A percentile compares a stretch with the other conserved stretches of the same genome.
These are phyloP conservation scores for Volvox reticuliferus DNA, from an alignment of 139 green algal genomes.

Conservation along the genomic window DNA sequence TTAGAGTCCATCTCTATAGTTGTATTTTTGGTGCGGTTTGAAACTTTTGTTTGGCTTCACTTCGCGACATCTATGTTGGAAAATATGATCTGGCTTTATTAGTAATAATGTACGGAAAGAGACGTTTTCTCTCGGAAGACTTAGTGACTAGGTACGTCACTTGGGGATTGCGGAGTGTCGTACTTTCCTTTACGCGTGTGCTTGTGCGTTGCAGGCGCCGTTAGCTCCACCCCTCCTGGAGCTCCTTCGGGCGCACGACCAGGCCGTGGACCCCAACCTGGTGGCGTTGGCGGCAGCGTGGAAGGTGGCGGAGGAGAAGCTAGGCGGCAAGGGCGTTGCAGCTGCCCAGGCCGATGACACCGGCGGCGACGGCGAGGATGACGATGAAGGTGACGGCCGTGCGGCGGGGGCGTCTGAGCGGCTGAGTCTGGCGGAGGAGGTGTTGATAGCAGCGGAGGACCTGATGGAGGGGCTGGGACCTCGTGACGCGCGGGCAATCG, in stretches of 20 bases:
- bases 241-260: conserved; percentile 77
- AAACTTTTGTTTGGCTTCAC: no score
- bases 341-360: neutral
- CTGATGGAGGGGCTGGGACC: conserved; percentile 57
- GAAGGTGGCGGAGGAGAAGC: conserved; percentile 49
- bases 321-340: conserved; percentile 43
- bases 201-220: conserved; percentile 53
- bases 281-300: conserved; percentile 79
- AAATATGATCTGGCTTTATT: no score
- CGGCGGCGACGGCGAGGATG: conserved; percentile 12
- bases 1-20: no score
- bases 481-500: neutral
- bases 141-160: no score
- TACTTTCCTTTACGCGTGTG: no score
- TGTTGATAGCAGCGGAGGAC: conserved; percentile 39
- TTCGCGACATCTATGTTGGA: no score
- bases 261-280: conserved; percentile 88
- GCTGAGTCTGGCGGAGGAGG: neutral
- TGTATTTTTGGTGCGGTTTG: no score
- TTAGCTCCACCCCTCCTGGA: conserved; percentile 74
- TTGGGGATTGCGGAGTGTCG: no score
- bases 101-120: no score
- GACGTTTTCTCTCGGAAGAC: no score
- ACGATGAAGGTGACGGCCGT: conserved; percentile 1
- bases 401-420: neutral